phyloP scores from a whole-genome alignment of 2,329 filamentous ascomycete genomes.

The Bipolaris bicolor region DNA sequence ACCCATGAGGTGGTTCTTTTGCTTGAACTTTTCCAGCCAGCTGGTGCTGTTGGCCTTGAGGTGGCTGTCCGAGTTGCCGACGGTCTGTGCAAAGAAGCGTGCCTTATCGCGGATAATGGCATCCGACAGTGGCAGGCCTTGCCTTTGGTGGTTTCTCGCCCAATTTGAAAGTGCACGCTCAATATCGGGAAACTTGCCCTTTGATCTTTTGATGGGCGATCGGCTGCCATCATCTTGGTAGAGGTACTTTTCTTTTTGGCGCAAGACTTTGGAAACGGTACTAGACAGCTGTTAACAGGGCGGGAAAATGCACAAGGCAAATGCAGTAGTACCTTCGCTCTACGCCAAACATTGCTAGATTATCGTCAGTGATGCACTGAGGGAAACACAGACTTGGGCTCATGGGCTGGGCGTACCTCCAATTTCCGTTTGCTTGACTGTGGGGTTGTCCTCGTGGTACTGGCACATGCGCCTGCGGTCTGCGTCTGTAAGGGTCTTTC shows the following conservation, averaged over 20 bases:
- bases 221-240: conserved; percentile 78
- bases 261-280: conserved; percentile 97
- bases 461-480: conserved; percentile 93
- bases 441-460: conserved; percentile 88
- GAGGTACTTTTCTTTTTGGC: conserved; percentile 93
- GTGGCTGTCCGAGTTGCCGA: conserved; percentile 73
- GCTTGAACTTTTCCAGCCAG: conserved; percentile 96
- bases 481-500: conserved; percentile 88
- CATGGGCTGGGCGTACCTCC: conserved; percentile 65
- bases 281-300: conserved; percentile 57
- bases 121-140: conserved; percentile 76
- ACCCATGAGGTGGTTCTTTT: conserved; percentile 73
- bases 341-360: conserved; percentile 82
- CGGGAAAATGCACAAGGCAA: conserved; percentile 10
- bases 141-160: conserved; percentile 79
- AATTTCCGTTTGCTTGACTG: conserved; percentile 94
- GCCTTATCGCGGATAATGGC: conserved; percentile 86
- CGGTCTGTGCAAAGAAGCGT: conserved; percentile 76
- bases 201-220: conserved; percentile 80
- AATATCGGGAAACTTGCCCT: conserved; percentile 87
- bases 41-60: conserved; percentile 72
- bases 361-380: conserved; percentile 38
- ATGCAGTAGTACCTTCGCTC: conserved; percentile 79
- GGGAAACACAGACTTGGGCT: conserved; percentile 23
- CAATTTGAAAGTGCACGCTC: conserved; percentile 89